Evolutionary conservation across 805 yeast genomes (phyloP), one percentile per base, ranked within the genome.

Genomic region (Ogataea salicorniae): DNA sequence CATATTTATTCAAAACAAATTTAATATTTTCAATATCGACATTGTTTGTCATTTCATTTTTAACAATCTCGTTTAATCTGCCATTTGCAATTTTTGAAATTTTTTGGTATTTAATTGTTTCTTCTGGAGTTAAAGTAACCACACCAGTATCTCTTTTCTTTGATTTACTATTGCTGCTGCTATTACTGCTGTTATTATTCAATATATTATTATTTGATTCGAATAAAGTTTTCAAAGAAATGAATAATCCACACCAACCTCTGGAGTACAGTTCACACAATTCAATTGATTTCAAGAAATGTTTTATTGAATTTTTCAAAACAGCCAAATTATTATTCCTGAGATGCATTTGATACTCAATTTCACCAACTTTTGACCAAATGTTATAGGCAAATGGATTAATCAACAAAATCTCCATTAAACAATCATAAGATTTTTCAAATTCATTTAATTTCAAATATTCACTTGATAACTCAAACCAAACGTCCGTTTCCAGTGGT

Each of bases 401-500:
- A 22, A 78, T 72, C 34, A 87, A 59, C 15, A 91, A 64, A 2
- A 87, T 77, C 60, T 92, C 97, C 59, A 87, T 80, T 26, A 77
- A 74, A 46, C 87, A 74, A 61, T 74, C 80, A 6, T 85, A 73
- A 0, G 94, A 83, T 56, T 82, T 81, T 34, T 79, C 83, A 54
- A 76, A 81, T 58, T 82, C 81, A 1, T 90, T 90, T 8, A 74
- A 51, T 14, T 69, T 62, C 22, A 65, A 65, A 61, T 92, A 92
- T n/a, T 76, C 70, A 35, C 80, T 79, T 4, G 81, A 84, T 46
- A 90, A 70, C 64, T 87, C 95, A 42, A 81, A 73, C 96, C 95
- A 89, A 2, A 85, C 70, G 52, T 84, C 81, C 2, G 78, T 70
- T 63, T 94, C 98, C 18, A 83, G 63, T 1, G 97, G 96, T 55